Evolutionary conservation across 2,329 filamentous ascomycete genomes (phyloP).

Genomic region (Diaporthe helianthi): DNA sequence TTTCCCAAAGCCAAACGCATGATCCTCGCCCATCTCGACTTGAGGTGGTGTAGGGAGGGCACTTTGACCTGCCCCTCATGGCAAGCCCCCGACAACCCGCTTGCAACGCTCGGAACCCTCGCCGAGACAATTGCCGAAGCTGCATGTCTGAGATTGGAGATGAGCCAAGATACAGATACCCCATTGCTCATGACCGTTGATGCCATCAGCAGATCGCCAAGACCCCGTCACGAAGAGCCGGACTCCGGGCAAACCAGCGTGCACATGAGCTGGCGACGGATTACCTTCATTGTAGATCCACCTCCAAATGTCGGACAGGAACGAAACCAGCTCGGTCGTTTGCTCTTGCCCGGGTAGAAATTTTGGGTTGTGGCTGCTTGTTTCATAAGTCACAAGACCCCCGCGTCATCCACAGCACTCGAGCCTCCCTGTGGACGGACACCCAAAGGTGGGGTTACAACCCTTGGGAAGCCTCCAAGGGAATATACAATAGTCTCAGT

Average conservation of each 20-base stretch:
- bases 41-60: background rate
- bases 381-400: conserved; percentile 14
- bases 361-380: conserved; percentile 15
- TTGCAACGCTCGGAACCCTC: background rate
- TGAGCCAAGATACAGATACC: background rate
- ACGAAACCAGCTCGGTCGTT: background rate
- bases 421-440: background rate
- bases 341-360: background rate
- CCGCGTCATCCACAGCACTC: conserved; percentile 14
- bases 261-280: background rate
- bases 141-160: conserved; percentile 11
- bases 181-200: background rate
- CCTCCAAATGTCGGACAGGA: no score
- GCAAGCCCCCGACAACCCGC: background rate
- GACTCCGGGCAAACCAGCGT: background rate
- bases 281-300: background rate
- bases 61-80: background rate
- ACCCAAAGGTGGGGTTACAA: conserved; percentile 16
- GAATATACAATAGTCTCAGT: background rate
- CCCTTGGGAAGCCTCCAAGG: no score
- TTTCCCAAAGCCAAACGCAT: background rate
- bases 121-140: conserved; percentile 1
- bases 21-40: background rate
- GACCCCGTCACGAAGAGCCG: background rate
- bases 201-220: background rate